Percentiles rank a stretch among this genome's conserved stretches.
phyloP scores from a whole-genome alignment of 331 rosid genomes.

The Rosa hybrid region DNA sequence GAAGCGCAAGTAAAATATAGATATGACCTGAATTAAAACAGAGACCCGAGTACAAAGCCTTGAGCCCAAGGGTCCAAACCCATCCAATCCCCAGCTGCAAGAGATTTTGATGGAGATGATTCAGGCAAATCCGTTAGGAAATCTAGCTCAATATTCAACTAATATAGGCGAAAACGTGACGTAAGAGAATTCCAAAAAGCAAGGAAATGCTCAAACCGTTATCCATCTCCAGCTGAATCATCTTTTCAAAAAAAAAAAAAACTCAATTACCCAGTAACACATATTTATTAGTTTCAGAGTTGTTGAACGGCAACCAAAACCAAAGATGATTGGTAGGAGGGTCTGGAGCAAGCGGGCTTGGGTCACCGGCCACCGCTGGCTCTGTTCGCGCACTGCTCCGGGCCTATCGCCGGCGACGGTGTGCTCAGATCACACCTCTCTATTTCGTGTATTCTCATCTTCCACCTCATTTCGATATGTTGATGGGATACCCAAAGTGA shows the following conservation, averaged over 20 bases:
- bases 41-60: too few species aligned
- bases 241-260: not conserved
- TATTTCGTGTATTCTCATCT: constrained; percentile 24
- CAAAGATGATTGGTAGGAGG: constrained; percentile 34
- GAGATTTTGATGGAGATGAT: too few species aligned
- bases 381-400: constrained; percentile 15
- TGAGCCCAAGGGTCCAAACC: too few species aligned
- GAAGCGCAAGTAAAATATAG: too few species aligned
- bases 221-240: not conserved
- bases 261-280: not conserved
- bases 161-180: too few species aligned
- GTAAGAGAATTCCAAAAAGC: too few species aligned
- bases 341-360: constrained; percentile 34
- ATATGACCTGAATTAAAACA: too few species aligned
- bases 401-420: not conserved
- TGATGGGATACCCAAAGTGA: constrained; percentile 30
- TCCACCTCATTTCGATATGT: constrained; percentile 17
- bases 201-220: not conserved
- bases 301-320: not conserved
- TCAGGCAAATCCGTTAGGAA: too few species aligned
- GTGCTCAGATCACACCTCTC: constrained; percentile 9
- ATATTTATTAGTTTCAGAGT: not conserved
- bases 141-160: too few species aligned
- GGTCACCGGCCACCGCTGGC: constrained; percentile 35
- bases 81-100: too few species aligned